Evolutionary conservation across 495 filamentous ascomycete species (phyloP), one percentile per base, ranked within the genome.

Genomic region (Penicillium antarcticum): DNA sequence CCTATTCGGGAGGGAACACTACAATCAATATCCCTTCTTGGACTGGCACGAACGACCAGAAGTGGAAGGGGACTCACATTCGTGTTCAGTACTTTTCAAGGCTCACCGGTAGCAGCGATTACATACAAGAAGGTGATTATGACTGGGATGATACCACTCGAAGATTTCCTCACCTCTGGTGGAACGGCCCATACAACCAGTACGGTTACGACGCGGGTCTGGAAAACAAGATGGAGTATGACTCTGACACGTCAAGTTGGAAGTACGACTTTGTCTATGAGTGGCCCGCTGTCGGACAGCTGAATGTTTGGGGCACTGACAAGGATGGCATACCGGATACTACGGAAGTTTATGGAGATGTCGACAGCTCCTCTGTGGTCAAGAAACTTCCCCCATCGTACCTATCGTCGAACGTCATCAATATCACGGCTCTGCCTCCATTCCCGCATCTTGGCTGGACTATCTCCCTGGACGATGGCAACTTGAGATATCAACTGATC

Each of bases 201-300:
- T 87, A 76, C 61, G 83, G 84, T 19, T 85, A 80, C 55, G 84
- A 87, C 56, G 66, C 75, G 10, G 84, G 84, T 12, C 50, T 84
- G 34, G 55, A 62, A 1, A 76, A 76, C 41, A 56, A 67, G 26
- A 81, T 87, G 77, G 51, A 71, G 17, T 72, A 77, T 32, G 63
- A 75, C 33, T 57, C 61, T 7, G 57, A 73, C 42, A 77, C 72
- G 17, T 74, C 69, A 13, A 52, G 61, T 8, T 81, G 78, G 78
- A 58, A 67, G 16, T 78, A 70, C 48, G 61, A 79, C 37, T 71
- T 81, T 35, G 76, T 80, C 69, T 63, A 67, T 18, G 78, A 81
- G 55, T 80, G 72, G 72, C 78, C 78, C 4, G 60, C 66, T 10
- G 47, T 70, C 9, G 73, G 76, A 23, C 72, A 74, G 48, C 51